Base-by-base conservation (phyloP, 768 basidiomycete genomes). In the Pholiota conissans region DNA sequence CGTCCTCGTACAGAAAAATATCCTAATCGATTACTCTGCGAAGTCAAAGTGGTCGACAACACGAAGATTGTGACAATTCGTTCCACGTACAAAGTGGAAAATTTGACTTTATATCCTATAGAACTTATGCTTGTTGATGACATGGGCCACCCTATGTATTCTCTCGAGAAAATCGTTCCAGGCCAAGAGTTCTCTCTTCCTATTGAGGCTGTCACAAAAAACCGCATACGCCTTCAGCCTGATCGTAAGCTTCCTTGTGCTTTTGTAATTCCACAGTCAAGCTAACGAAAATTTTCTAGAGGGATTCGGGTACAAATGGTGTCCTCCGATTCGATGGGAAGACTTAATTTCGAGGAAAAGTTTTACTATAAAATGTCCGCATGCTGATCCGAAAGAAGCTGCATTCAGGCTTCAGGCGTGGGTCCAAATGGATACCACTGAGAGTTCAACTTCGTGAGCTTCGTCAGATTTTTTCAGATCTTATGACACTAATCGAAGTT, bases 271-370 rank as follows among this genome's bases (percentile, higher is more conserved):
- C 34, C 27, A 37, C 28, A 4, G 22, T 13, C 9, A 46, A n/a
- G 18, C 34, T 27, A 20, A 39, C 34, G 45, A 64, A 22, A 63
- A 18, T 8, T n/a, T 47, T 24, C 35, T 64, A 97, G 95, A 93
- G 71, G 97, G 97, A 14, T 98, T 98, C 67, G 95, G 95, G 18
- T 98, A 97, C 73, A 89, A 85, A 66, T 98, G 95, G 95, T 95
- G 91, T 46, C 73, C 83, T 42, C 84, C 94, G 3, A 83, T 95
- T 37, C 85, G 91, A 51, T 95, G 94, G 84, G 93, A 97, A 63
- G 95, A 97, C 62, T 76, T 99, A 1, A 75, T 95, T 22, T 72
- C 81, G 2, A 83, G 77, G 61, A 84, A 77, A 66, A 84, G 75
- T 40, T 85, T 95, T 42, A 89, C 91, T 1, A 81, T 98, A 55